Evolutionary conservation across 495 filamentous ascomycete genomes (phyloP).

Genomic region (Penicillium verhagenii): DNA sequence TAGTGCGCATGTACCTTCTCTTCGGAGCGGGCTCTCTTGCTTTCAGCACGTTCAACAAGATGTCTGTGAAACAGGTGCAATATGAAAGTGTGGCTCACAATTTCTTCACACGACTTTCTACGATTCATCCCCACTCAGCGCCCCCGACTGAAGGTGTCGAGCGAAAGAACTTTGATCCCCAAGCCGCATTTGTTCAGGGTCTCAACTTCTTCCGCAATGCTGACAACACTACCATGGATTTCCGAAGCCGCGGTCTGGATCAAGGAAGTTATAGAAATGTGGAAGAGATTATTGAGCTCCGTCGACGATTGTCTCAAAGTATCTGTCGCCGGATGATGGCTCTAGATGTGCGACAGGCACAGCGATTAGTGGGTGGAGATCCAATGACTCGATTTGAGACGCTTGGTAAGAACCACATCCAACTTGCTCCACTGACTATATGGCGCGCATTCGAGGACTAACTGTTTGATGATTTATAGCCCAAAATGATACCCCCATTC

Average conservation of each 20-base stretch:
- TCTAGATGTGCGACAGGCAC: constrained; percentile 38
- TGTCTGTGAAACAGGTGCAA: constrained; percentile 62
- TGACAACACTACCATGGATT: constrained; percentile 32
- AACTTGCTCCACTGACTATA: not conserved
- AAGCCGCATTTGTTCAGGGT: constrained; percentile 39
- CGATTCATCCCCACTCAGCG: constrained; percentile 50
- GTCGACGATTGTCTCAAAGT: constrained; percentile 37
- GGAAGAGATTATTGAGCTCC: constrained; percentile 41
- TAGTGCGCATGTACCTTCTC: constrained; percentile 53
- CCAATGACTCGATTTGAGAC: constrained; percentile 34
- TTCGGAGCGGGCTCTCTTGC: constrained; percentile 56
- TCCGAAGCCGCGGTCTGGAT: constrained; percentile 35
- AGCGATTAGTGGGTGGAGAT: constrained; percentile 43
- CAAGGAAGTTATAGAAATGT: constrained; percentile 41
- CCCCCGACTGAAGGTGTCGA: constrained; percentile 41
- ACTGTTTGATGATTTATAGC: constrained; percentile 19
- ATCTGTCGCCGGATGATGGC: constrained; percentile 44
- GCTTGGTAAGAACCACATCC: constrained; percentile 29
- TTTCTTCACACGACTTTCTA: constrained; percentile 57
- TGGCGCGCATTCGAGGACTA: constrained; percentile 4
- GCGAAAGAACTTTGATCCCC: constrained; percentile 44
- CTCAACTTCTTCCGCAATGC: constrained; percentile 42
- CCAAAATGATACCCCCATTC: constrained; percentile 23
- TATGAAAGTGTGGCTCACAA: constrained; percentile 58
- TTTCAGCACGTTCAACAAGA: constrained; percentile 49